These are phyloP conservation scores for Nigrospora osmanthi DNA, from an alignment of 2,329 filamentous ascomycete genomes.

Conservation along the genomic window DNA sequence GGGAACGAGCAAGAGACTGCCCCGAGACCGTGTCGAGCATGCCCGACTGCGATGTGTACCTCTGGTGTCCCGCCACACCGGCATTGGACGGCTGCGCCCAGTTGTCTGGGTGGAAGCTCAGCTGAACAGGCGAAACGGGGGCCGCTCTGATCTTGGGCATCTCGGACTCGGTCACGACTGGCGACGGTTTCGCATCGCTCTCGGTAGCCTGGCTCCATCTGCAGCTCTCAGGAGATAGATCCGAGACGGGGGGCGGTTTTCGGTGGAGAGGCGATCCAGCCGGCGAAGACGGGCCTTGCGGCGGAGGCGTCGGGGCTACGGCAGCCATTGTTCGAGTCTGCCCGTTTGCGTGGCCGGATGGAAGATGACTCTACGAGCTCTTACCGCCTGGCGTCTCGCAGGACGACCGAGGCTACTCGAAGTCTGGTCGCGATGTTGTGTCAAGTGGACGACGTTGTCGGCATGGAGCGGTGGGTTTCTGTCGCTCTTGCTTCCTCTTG, in stretches of 20 bases:
- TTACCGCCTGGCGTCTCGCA: not conserved
- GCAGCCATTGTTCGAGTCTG: slow-evolving; percentile 17
- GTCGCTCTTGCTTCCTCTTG: not conserved
- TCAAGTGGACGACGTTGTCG: not conserved
- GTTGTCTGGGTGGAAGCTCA: slow-evolving; percentile 45
- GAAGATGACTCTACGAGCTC: not conserved
- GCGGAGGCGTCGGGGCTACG: slow-evolving; percentile 16
- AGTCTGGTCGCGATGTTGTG: not conserved
- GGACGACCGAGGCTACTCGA: not conserved
- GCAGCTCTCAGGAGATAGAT: slow-evolving; percentile 23
- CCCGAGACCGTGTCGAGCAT: no score
- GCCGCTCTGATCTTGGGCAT: slow-evolving; percentile 39
- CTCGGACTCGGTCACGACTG: slow-evolving; percentile 18
- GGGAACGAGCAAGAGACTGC: no score
- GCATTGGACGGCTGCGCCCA: slow-evolving; percentile 2
- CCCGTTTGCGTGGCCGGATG: not conserved
- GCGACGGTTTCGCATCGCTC: slow-evolving; percentile 16
- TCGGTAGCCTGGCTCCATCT: slow-evolving; percentile 21
- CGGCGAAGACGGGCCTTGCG: slow-evolving; percentile 16
- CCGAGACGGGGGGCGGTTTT: slow-evolving; percentile 13
- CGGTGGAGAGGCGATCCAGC: slow-evolving; percentile 16
- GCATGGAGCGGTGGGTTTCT: not conserved
- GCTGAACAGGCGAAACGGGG: slow-evolving; percentile 47
- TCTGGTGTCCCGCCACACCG: not conserved
- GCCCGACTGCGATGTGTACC: not conserved